These are phyloP conservation scores for Rhodotorula sp. DNA, from an alignment of 1,284 basidiomycete species.

Conservation along the genomic window DNA sequence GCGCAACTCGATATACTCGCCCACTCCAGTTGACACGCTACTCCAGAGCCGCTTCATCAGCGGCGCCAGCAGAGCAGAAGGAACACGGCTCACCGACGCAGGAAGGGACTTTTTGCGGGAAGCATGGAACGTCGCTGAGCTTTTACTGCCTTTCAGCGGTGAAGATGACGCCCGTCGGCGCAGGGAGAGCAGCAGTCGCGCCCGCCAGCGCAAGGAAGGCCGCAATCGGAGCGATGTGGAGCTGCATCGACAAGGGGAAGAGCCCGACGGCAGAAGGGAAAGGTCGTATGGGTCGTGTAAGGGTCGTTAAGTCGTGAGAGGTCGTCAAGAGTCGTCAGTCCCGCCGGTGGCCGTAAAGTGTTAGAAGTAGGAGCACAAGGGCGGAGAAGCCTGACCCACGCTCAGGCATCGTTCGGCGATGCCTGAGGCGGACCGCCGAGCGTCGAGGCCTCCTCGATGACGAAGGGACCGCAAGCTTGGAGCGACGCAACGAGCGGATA, in stretches of 20 bases:
- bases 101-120: constrained; percentile 15
- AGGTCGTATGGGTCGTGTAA: no score
- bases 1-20: constrained; percentile 16
- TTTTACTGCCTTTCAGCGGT: neutral
- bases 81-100: constrained; percentile 19
- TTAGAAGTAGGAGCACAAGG: neutral
- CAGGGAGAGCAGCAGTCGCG: neutral
- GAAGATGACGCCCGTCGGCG: neutral
- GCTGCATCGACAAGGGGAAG: neutral
- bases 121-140: constrained; percentile 11
- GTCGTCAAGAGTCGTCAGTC: neutral
- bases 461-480: no score
- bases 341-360: neutral
- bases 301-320: neutral
- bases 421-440: no score
- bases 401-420: no score
- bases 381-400: no score
- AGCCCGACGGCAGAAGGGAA: neutral
- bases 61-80: neutral
- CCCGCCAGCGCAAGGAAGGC: neutral
- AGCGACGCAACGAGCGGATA: no score
- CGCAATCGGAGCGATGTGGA: neutral
- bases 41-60: no score
- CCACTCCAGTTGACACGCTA: constrained; percentile 28
- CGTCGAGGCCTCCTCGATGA: no score